A percentile compares a stretch with the other conserved stretches of the same genome.
These are phyloP conservation scores for Clarireedia homoeocarpa DNA, from an alignment of 2,329 filamentous ascomycete species.

Conservation along the genomic window DNA sequence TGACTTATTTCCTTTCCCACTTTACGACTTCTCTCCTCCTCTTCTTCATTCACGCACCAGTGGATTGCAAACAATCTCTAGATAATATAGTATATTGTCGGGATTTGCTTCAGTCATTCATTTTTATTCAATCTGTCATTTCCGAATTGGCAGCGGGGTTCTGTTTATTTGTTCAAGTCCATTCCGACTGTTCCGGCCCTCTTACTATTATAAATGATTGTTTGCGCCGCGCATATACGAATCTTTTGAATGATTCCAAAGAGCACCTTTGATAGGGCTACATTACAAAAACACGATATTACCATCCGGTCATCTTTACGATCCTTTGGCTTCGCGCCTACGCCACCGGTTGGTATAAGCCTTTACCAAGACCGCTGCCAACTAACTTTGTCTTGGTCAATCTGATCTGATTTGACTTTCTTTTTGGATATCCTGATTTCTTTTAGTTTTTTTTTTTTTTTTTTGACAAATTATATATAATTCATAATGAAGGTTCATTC, in stretches of 20 bases:
- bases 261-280: conserved; percentile 25
- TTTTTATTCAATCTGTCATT: too few relatives aligned
- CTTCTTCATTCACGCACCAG: background rate
- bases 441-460: background rate
- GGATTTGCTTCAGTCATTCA: too few relatives aligned
- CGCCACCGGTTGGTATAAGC: background rate
- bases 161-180: background rate
- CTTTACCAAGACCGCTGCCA: conserved; percentile 2
- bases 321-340: conserved; percentile 3
- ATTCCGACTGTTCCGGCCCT: background rate
- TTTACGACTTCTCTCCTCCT: too few relatives aligned
- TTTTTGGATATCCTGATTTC: background rate
- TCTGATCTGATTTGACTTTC: background rate
- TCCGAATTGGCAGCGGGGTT: too few relatives aligned
- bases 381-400: background rate
- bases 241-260: conserved; percentile 7
- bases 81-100: too few relatives aligned
- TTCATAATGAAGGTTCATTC: conserved; percentile 20
- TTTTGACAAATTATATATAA: conserved; percentile 1
- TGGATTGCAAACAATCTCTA: background rate
- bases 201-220: background rate
- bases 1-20: too few relatives aligned
- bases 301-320: background rate
- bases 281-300: conserved; percentile 9
- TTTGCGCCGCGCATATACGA: background rate